Evolutionary conservation across 2,329 filamentous ascomycete genomes (phyloP), one percentile per base, ranked within the genome.

Genomic region (Verticillium albo-atrum): DNA sequence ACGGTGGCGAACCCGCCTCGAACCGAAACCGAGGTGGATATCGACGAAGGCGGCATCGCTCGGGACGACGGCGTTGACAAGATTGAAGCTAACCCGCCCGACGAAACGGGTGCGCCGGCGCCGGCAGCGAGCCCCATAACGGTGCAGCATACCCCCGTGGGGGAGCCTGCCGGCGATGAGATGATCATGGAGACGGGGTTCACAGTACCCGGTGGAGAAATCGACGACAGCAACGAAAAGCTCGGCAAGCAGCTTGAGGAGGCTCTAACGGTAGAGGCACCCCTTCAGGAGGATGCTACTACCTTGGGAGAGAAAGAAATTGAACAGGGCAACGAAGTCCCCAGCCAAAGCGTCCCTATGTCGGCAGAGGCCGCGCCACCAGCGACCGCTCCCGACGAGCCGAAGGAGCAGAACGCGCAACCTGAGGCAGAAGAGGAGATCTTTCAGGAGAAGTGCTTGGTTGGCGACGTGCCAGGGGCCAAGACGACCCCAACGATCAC

Each of bases 181-280:
- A 20, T 10, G 14, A 50, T 57, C 54, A 55, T 56, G 37, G 56
- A 57, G 42, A 55, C 58, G 63, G 65, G 64, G 65, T 30, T 53
- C 20, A 65, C 65, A 64, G 64, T 30, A 66, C 65, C 65, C 61
- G 51, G 37, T 37, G 20, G 20, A 23, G 35, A 58, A 51, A 55
- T 12, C 27, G 57, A 60, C 59, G 59, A 62, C 35, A 63, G 52
- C 28, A 34, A 60, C 7, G 20, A 28, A 4, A 23, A 47, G 27
- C 37, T 27, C 17, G 26, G 52, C 32, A 35, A 47, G 34, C n/a
- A 59, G 55, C 50, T 57, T 9, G 52, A 34, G 4, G 57, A 60
- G 28, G 32, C 55, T n/a, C 47, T 56, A 25, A 55, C 58, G 52
- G 17, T 23, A 3, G 20, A 3, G 25, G 20, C 3, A 4, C 42